Percentiles rank a stretch among this genome's conserved stretches.
Conservation (phyloP, 768 basidiomycete species). For the Grammothele lineata region DNA sequence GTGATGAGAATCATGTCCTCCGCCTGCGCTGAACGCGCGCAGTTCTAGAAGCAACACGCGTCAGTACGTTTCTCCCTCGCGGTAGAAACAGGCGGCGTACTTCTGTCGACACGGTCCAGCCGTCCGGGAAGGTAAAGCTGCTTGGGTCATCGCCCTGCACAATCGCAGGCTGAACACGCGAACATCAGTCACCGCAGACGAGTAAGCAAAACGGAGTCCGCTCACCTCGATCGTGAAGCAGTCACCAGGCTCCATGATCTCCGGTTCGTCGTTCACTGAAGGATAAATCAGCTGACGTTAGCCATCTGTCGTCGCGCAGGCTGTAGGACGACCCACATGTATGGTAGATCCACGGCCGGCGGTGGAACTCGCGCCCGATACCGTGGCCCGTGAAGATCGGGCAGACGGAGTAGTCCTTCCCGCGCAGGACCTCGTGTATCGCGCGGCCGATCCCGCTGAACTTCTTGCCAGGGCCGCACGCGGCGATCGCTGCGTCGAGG, state of each 20-base stretch:
- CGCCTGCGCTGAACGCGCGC: constrained; percentile 78
- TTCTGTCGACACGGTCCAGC: constrained; percentile 91
- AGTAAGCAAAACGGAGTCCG: background rate
- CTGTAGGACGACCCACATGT: constrained; percentile 42
- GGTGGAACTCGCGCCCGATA: constrained; percentile 78
- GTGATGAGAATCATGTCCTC: constrained; percentile 91
- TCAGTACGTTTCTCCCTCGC: background rate
- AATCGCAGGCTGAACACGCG: constrained; percentile 53
- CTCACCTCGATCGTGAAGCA: constrained; percentile 90
- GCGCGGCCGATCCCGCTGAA: constrained; percentile 69
- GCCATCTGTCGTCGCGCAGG: background rate
- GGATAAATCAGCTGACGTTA: background rate
- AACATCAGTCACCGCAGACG: background rate
- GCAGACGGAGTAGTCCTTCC: constrained; percentile 57
- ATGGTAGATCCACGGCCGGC: constrained; percentile 80
- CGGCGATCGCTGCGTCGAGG: constrained; percentile 62
- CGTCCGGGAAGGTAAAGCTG: constrained; percentile 83
- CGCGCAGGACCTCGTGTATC: constrained; percentile 49
- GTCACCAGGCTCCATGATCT: constrained; percentile 76
- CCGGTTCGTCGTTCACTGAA: constrained; percentile 79
- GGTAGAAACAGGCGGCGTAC: constrained; percentile 32
- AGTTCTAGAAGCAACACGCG: constrained; percentile 45
- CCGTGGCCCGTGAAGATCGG: constrained; percentile 82
- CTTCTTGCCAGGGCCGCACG: constrained; percentile 67
- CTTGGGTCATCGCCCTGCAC: constrained; percentile 68